Base-by-base conservation (phyloP, 371 early-diverging fungal species). In the Mucor racemosus region DNA sequence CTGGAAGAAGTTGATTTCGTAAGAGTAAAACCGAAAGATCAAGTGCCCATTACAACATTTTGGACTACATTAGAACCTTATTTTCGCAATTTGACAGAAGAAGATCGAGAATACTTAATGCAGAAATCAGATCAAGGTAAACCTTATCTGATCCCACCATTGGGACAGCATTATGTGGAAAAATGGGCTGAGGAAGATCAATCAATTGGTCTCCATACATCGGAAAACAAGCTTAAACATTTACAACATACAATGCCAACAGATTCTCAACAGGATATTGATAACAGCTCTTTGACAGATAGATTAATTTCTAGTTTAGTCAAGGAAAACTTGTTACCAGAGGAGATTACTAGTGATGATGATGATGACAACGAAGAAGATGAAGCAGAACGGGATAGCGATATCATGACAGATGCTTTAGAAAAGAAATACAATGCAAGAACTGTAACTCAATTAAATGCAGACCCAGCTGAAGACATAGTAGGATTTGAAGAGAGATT, bases 121-220 rank as follows among this genome's bases (percentile, higher is more conserved):
- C 75, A 82, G 62, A 80, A 83, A 64, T 77, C 77, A 68, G 94
- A 95, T 64, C 82, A 88, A 54, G 80, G 86, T n/a, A 87, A 87
- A 26, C 86, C 91, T 6, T 89, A 85, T 68, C 68, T 87, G 46
- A 88, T 93, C 53, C 95, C 95, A 13, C 85, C 89, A 14, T 81
- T 94, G 1, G 97, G 96, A 9, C 80, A 78, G 17, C 84, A 90
- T 66, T 96, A 94, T 68, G 68, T 81, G 7, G 90, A 94, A 34
- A 85, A 79, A 36, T 96, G 95, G 95, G 86, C 90, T 3, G 94
- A 91, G 59, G 95, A 96, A 68, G 96, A 97, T 41, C 55, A 40
- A 14, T 14, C 48, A 3, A 7, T 66, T 13, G 58, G 53, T 5
- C 13, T 31, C 7, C 35, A 64, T 38, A 60, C 36, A 42, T 60